Evolutionary conservation across 306 rosid genomes (phyloP).

Genomic region (Begonia fuchsioides): DNA sequence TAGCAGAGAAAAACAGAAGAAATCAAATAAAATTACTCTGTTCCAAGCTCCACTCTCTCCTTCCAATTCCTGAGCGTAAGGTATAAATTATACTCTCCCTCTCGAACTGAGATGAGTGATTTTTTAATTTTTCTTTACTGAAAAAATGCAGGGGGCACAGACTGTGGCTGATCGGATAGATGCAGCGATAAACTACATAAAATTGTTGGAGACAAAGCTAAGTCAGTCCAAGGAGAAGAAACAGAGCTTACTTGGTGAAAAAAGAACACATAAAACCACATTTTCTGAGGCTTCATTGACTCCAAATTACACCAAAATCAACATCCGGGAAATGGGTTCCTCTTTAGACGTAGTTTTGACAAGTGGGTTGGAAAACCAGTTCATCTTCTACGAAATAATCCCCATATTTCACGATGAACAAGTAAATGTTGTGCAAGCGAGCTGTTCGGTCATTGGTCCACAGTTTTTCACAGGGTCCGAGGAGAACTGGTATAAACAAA

Average conservation of each 20-base stretch:
- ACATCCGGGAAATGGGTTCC: conserved; percentile 43
- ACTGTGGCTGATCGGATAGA: conserved; percentile 50
- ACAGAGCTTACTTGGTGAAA: conserved; percentile 21
- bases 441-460: conserved; percentile 24
- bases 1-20: conserved; percentile 73
- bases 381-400: conserved; percentile 41
- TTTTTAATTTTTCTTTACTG: too few species aligned
- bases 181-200: conserved; percentile 51
- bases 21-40: conserved; percentile 65
- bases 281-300: neutral
- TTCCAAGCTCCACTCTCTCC: conserved; percentile 57
- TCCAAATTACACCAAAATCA: conserved; percentile 30
- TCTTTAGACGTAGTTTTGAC: conserved; percentile 34
- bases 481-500: conserved; percentile 35
- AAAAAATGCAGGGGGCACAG: too few species aligned
- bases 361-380: conserved; percentile 27
- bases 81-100: neutral
- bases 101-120: too few species aligned
- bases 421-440: conserved; percentile 25
- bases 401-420: conserved; percentile 47
- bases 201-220: conserved; percentile 39
- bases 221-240: conserved; percentile 33
- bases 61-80: conserved; percentile 39
- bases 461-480: conserved; percentile 29
- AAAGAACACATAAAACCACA: conserved; percentile 12